Evolutionary conservation across 768 basidiomycete genomes (phyloP), one percentile per base, ranked within the genome.

Genomic region (Xerocomus potaroensis): DNA sequence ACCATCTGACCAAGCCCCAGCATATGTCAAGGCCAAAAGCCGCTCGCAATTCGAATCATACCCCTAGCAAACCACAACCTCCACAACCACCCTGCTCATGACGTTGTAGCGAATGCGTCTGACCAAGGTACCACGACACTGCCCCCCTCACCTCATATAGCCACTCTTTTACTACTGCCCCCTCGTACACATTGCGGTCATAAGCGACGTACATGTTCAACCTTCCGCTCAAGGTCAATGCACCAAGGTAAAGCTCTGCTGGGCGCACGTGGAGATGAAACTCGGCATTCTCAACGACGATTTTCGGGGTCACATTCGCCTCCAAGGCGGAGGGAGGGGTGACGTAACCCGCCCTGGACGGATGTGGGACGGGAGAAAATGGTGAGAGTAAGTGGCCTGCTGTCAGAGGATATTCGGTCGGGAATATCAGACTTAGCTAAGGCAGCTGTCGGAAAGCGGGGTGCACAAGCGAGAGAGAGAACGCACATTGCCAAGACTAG

Each of bases 121-220:
- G 49, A 18, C 69, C 57, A 10, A 67, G 58, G 46, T 67, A 72
- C 53, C 59, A 66, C 23, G 60, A 27, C 9, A 65, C 48, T 0
- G 69, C 73, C 9, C 45, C 54, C 29, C 51, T 63, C 4, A 77
- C 65, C 49, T 81, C 78, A 8, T 63, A 56, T 41, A 81, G 47
- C 74, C 76, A 80, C 57, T 78, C 78, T 8, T 44, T 54, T 6
- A 77, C 66, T 8, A 72, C 49, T 1, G 45, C 62, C 5, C 67
- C 62, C 2, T 73, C 67, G 37, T 70, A 79, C 4, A 75, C 73
- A 51, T 80, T 76, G 6, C 56, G 61, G 39, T 81, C 79, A 53
- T 65, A 74, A 51, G 44, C 69, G 4, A 67, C 35, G 12, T 54
- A 45, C 36, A 79, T 37, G 2, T 47, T 46, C 30, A 81, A 47